These are phyloP conservation scores for Xerocomellus dryophilus DNA, from an alignment of 768 basidiomycete species.

Conservation along the genomic window DNA sequence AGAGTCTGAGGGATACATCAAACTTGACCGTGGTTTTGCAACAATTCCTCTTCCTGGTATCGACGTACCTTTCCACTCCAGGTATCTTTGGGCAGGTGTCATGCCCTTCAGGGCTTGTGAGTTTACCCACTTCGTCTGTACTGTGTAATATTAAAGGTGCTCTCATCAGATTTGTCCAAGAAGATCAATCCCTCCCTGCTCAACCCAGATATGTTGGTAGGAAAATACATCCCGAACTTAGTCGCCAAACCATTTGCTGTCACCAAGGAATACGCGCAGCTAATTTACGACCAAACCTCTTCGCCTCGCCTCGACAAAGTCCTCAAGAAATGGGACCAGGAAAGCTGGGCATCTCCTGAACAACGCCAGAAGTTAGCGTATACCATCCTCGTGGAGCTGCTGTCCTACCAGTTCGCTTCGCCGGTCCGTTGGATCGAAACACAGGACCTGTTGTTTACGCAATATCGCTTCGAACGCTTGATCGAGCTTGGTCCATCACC, in stretches of 20 bases:
- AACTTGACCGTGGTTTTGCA: constrained; percentile 94
- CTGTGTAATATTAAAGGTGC: neutral
- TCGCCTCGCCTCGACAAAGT: constrained; percentile 95
- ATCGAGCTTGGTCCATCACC: constrained; percentile 97
- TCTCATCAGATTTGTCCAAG: constrained; percentile 79
- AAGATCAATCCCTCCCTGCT: constrained; percentile 91
- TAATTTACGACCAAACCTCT: constrained; percentile 94
- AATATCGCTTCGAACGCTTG: constrained; percentile 86
- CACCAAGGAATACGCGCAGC: constrained; percentile 82
- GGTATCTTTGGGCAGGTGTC: constrained; percentile 98
- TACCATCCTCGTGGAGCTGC: constrained; percentile 91
- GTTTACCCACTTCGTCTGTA: constrained; percentile 30
- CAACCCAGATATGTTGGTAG: constrained; percentile 91
- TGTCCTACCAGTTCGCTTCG: constrained; percentile 98
- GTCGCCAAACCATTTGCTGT: constrained; percentile 86
- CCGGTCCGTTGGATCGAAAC: constrained; percentile 99
- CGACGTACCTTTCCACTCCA: constrained; percentile 99
- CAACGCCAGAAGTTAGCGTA: constrained; percentile 95
- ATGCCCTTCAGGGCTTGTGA: constrained; percentile 95
- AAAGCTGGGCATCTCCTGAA: constrained; percentile 75
- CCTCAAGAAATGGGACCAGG: constrained; percentile 90
- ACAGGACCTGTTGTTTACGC: constrained; percentile 87
- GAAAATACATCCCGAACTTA: constrained; percentile 96
- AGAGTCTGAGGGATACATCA: constrained; percentile 81
- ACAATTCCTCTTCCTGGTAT: constrained; percentile 95